Evolutionary conservation across 371 early-diverging fungal species (phyloP), one percentile per base, ranked within the genome.

Genomic region (Capillidium rhysosporum): DNA sequence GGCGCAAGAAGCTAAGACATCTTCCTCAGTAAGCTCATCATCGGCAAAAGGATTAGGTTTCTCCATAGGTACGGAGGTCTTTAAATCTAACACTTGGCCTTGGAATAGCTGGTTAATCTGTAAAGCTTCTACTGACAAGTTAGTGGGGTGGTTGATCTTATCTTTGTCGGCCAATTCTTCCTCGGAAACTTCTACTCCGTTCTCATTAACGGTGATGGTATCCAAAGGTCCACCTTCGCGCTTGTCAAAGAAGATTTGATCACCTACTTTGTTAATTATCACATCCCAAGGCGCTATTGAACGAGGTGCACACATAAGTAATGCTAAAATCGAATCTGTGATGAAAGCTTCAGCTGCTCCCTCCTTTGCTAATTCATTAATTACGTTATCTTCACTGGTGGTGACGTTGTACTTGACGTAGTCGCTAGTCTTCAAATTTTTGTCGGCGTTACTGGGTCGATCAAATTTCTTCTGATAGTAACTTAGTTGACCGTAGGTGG

Each of bases 271-370:
- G 63, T 80, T 87, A 58, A 92, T 77, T 28, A 95, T 78, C 48
- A 97, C 77, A 57, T 97, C 98, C 93, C 93, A 97, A 20, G 93
- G 88, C 65, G 89, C 86, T 30, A 89, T 82, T 16, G 92, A 83
- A 57, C 91, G 82, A 16, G 89, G 74, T 12, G 91, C 72, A 59
- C 88, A 84, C 96, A 97, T 95, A 51, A 97, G 73, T 18, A 89
- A 73, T 18, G 93, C 76, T 28, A 95, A 68, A 23, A 95, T 82
- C 43, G 77, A 65, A 65, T 92, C 95, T 7, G 95, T 92, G 48
- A 91, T 89, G 63, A 86, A 84, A 2, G 95, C 89, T 34, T 73
- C 77, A 46, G 76, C 79, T 57, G 73, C 76, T 53, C 73, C 65
- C 29, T 77, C 71, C 49, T 73, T 67, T 30, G 82, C 69, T 44